Base-by-base conservation (phyloP, 169 alveolate species). In the Eimeria acervulina region DNA sequence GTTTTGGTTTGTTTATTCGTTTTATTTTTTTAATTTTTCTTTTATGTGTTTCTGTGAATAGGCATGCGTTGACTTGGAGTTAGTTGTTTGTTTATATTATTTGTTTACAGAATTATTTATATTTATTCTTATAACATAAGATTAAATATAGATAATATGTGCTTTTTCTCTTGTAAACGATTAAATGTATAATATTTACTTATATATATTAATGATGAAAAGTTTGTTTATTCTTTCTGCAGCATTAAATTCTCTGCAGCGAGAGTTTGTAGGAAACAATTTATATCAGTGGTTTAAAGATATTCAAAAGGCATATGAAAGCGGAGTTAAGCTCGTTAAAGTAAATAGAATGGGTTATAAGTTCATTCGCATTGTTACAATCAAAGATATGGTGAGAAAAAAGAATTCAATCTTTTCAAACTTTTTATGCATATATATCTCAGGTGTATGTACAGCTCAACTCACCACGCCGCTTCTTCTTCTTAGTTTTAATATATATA, bases 341-440 rank as follows among this genome's bases (percentile, higher is more conserved):
- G 97, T 97, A 44, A 93, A 96, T 51, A 89, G 95, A 7, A 63
- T 96, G 66, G 97, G 97, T 28, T 87, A 94, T 80, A 97, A 97
- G 80, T 97, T 97, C 83, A 97, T 97, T 15, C 81, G 97, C 31
- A 90, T 96, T 44, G 95, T 97, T 19, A 95, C 93, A 26, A 55
- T 97, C 17, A 96, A 96, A 40, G 97, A 96, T 59, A 61, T 94
- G 87, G 97, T 94, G 31, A 55, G 89, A 61, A 61, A 61, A 23
- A n/a, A 4, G 15, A 8, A 61, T 10, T 61, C 15, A 17, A 61
- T n/a, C 15, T 61, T 4, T 61, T 61, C 15, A 23, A 17, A 4
- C n/a, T 4, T 10, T 61, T n/a, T 10, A 61, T 61, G 5, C 15
- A 17, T n/a, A 7, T 47, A 47, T 47, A 7, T 47, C 5, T 66